Evolutionary conservation across 768 basidiomycete species (phyloP), one percentile per base, ranked within the genome.

Genomic region (Boletus insuetus): DNA sequence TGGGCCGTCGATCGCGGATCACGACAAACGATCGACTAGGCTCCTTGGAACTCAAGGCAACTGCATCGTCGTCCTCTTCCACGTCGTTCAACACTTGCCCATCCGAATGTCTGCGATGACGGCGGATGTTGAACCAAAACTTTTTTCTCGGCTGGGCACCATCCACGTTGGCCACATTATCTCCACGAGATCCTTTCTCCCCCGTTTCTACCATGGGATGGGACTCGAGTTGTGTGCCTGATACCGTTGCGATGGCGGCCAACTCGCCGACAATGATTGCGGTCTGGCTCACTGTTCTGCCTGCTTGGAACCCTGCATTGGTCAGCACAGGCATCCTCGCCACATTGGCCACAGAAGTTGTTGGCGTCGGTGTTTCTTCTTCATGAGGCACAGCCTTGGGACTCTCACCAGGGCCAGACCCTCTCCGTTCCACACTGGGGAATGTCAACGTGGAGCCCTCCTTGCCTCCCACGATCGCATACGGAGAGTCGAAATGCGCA

Each of bases 401-500:
- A 10, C 63, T 56, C 16, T 67, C 71, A 22, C 53, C 39, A 45
- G 64, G 61, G 22, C 64, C 65, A 0, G 70, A 67, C 20, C 66
- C 60, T 29, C 55, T 64, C 49, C 80, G 80, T 34, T 82, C 84
- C 22, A 82, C 73, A 9, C 86, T 87, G 12, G 86, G 84, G 74
- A 87, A 84, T 2, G 87, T 81, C 53, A 85, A 77, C 3, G 81
- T 85, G 19, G 86, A 86, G 2, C 79, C 80, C 14, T 65, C 73
- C 40, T 73, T 72, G 2, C 67, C 63, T 16, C 77, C 70, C 13
- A 80, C 73, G 49, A 91, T 90, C 1, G 91, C 86, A 68, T 94
- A 97, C 0, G 94, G 94, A 10, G 86, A 75, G 52, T 93, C 87
- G 47, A 86, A 89, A 63, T 94, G 87, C 2, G 95, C 89, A 39